phyloP scores from a whole-genome alignment of 331 rosid genomes.

The Acacia pycnantha region DNA sequence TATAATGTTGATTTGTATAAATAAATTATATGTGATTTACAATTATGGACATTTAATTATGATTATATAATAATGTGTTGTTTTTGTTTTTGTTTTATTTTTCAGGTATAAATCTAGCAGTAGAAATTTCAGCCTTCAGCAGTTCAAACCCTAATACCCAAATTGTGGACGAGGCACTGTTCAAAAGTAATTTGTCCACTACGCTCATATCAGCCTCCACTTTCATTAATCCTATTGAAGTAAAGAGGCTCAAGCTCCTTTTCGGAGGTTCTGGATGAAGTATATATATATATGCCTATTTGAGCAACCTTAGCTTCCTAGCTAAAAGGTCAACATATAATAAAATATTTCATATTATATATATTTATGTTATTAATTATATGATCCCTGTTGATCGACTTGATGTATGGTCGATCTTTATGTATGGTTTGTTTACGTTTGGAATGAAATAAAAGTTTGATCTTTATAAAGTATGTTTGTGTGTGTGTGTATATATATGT shows the following conservation, averaged over 20 bases:
- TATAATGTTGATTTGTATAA: too few species aligned
- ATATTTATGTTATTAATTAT: background rate
- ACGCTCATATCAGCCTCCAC: background rate
- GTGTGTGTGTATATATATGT: too few species aligned
- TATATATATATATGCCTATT: background rate
- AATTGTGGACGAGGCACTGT: background rate
- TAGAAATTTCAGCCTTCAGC: background rate
- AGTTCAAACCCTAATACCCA: background rate
- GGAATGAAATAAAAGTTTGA: background rate
- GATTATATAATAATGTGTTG: background rate
- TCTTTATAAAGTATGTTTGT: too few species aligned
- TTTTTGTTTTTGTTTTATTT: too few species aligned
- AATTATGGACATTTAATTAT: background rate
- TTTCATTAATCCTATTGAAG: background rate
- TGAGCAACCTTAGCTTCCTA: background rate
- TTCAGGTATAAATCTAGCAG: background rate
- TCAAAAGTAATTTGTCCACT: background rate
- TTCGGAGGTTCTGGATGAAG: background rate
- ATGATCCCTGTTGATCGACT: background rate
- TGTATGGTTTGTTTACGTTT: background rate
- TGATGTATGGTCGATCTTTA: background rate
- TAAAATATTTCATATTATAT: background rate
- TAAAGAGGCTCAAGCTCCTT: background rate
- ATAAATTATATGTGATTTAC: background rate
- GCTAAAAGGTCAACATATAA: background rate